Evolutionary conservation across 2,329 filamentous ascomycete species (phyloP), one percentile per base, ranked within the genome.

Genomic region (Neonectria coccinea): DNA sequence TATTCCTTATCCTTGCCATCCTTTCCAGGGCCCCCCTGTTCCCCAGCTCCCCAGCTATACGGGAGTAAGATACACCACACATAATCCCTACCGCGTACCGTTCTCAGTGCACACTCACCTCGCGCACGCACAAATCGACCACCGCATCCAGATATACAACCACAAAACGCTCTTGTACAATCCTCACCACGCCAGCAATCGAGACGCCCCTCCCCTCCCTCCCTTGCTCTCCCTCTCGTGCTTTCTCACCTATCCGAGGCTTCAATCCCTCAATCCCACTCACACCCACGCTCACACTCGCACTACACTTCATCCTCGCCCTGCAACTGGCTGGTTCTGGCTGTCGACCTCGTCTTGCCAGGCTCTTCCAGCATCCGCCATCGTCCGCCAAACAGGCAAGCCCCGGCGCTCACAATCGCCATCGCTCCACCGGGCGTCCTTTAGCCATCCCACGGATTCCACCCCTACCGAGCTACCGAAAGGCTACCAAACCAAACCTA

Each of bases 241-340:
- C 22, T 25, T 4, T 25, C 22, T 25, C 22, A 25, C 22, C 22
- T 25, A 25, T 25, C 22, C 22, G 3, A 29, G 27, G 7, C 27
- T 29, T 29, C 9, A 65, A 63, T 56, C 54, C 55, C 60, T 56
- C 64, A 56, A 69, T 50, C 47, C 47, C 47, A 50, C 47, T 50
- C 47, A 45, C 59, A 67, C n/a, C 12, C 27, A 3, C 22, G 7
- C 44, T 39, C 12, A 29, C 25, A 48, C 64, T 65, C 33, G 4
- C 22, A 25, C 22, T 25, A 25, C 22, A 25, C 22, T 25, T 25
- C 22, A 25, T 25, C 22, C 22, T 36, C 10, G 36, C 25, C 52
- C 64, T 65, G 45, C 57, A 65, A 65, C 54, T 50, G 39, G 67
- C 57, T 62, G 54, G 61, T 51, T 64, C 53, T 64, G 56, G 53